These are phyloP conservation scores for Knoxdaviesia proteae DNA, from an alignment of 2,329 filamentous ascomycete species.

Conservation along the genomic window DNA sequence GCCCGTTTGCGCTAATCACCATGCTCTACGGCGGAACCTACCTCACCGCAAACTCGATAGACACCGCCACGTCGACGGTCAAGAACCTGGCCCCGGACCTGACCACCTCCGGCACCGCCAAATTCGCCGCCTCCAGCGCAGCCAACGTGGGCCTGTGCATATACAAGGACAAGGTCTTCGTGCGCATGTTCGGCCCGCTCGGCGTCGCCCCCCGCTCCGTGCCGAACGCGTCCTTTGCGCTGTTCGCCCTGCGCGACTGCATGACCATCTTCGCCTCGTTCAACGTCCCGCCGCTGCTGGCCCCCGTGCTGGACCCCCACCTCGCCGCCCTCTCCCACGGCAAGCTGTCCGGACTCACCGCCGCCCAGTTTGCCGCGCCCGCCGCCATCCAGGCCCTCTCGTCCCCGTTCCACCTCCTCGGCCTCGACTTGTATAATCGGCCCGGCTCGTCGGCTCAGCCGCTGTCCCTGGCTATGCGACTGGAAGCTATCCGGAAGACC, in stretches of 20 bases:
- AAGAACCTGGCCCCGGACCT: conserved; percentile 31
- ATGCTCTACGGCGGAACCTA: conserved; percentile 77
- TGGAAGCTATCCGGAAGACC: conserved; percentile 45
- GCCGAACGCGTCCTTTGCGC: conserved; percentile 46
- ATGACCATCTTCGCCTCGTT: conserved; percentile 83
- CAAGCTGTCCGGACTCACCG: conserved; percentile 25
- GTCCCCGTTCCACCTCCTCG: conserved; percentile 69
- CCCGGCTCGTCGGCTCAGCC: conserved; percentile 14
- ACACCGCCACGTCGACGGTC: conserved; percentile 53
- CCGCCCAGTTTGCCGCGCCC: conserved; percentile 65
- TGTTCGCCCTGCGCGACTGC: conserved; percentile 70
- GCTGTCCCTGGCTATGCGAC: conserved; percentile 21
- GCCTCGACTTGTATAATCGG: conserved; percentile 71
- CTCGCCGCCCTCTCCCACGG: conserved; percentile 26
- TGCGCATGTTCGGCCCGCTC: conserved; percentile 55
- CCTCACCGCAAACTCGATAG: conserved; percentile 67
- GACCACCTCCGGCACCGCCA: conserved; percentile 54
- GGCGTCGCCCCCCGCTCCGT: conserved; percentile 32
- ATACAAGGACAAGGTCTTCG: conserved; percentile 78
- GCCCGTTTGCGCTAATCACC: conserved; percentile 49
- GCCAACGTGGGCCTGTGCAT: conserved; percentile 73
- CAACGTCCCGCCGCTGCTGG: conserved; percentile 66
- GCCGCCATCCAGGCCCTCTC: conserved; percentile 59
- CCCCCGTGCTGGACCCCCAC: conserved; percentile 40
- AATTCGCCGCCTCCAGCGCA: conserved; percentile 63